Base-by-base conservation (phyloP, 164 flowering plant genomes). In the Piper betle region DNA sequence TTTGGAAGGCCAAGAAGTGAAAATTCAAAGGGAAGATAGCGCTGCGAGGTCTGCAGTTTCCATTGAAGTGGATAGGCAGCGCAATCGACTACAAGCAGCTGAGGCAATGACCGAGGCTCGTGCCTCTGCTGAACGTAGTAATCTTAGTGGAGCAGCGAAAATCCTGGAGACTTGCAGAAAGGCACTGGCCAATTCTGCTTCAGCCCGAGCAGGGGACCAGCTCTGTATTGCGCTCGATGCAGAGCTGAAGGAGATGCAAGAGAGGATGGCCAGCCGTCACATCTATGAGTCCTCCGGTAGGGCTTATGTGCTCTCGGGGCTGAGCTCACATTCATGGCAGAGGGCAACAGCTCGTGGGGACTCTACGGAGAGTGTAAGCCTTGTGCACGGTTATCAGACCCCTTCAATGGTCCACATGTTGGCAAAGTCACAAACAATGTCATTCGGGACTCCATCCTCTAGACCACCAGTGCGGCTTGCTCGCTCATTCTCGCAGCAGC, bases 241-340 rank as follows among this genome's bases (percentile, higher is more conserved):
- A 0, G 99, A 93, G 77, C 74, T 93, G 10, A 80, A 68, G 76
- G 94, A 88, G 74, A 86, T 88, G 94, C 86, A 82, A 58, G 95
- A 86, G 43, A 86, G 96, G 69, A 90, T 93, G 99, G 83, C 85
- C 3, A 90, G 65, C 66, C 80, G 84, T 16, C 82, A 62, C 0
- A 74, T 82, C 7, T 93, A 93, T 18, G 99, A 93, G 70, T 62
- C 83, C 37, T 80, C 92, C 0, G 99, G 99, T 16, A 73, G 99
- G 69, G 96, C 99, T 7, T 93, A 90, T 70, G 86, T 88, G 9
- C 69, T 93, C 20, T 90, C 99, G 1, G 99, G 99, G 42, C 62
- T 93, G 79, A 90, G 97, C 75, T 93, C 99, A 17, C 99, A 93
- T 69, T 88, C 97, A 46, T 90, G 88, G 96, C 97, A 93, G 72